phyloP scores from a whole-genome alignment of 1,139 yeast species.

The Yamadazyma blattariae region DNA sequence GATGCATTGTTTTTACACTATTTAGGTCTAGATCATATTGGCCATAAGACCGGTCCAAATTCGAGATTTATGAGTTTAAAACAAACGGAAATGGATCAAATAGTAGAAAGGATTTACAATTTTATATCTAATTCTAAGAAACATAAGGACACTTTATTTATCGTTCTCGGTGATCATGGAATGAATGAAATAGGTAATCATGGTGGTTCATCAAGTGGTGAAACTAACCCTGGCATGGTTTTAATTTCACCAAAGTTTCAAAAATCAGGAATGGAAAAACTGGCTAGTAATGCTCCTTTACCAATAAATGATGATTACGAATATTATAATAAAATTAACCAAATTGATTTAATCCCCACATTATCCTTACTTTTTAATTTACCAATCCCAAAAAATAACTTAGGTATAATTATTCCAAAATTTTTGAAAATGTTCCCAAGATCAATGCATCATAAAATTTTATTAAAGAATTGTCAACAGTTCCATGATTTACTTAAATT shows the following conservation, averaged over 20 bases:
- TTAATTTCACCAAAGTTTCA: constrained; percentile 63
- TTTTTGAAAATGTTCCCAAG: constrained; percentile 54
- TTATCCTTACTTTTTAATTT: constrained; percentile 68
- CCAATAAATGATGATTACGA: constrained; percentile 38
- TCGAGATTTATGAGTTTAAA: constrained; percentile 78
- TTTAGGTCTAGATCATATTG: constrained; percentile 93
- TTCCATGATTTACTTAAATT: constrained; percentile 34
- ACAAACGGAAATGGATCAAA: constrained; percentile 79
- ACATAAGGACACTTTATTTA: constrained; percentile 57
- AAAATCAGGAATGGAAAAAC: constrained; percentile 15
- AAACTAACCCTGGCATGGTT: constrained; percentile 80
- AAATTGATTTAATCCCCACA: constrained; percentile 88
- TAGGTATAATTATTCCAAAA: constrained; percentile 68
- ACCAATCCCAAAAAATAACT: constrained; percentile 82
- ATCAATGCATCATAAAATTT: constrained; percentile 29
- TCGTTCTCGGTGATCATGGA: constrained; percentile 92
- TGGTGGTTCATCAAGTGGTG: constrained; percentile 92
- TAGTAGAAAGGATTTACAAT: constrained; percentile 54
- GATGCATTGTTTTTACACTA: constrained; percentile 87
- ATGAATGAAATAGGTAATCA: constrained; percentile 94
- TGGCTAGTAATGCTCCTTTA: constrained; percentile 38
- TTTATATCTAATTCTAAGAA: constrained; percentile 21
- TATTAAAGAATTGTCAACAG: constrained; percentile 64
- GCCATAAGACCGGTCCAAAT: constrained; percentile 92
- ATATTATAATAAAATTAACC: constrained; percentile 59